Evolutionary conservation across 2,329 filamentous ascomycete species (phyloP).

Genomic region (Calonectria hongkongensis): DNA sequence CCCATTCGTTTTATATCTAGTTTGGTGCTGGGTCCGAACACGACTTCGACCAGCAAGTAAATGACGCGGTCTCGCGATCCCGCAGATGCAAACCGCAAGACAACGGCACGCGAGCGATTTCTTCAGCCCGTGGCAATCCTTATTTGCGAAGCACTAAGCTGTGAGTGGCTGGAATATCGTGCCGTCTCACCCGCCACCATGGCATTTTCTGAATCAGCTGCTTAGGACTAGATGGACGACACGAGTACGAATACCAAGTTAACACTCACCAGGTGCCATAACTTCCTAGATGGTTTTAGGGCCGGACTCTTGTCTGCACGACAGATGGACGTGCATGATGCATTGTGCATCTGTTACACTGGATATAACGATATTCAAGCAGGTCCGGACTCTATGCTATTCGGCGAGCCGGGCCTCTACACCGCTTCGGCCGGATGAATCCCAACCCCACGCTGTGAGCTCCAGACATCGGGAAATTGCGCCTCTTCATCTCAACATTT

Average conservation of each 20-base stretch:
- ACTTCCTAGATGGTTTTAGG: constrained; percentile 9
- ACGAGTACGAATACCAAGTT: constrained; percentile 19
- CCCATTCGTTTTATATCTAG: not conserved
- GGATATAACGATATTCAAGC: constrained; percentile 28
- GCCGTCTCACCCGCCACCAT: constrained; percentile 31
- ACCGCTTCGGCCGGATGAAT: constrained; percentile 50
- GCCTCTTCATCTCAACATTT: constrained; percentile 29
- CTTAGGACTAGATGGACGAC: not conserved
- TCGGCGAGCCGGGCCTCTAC: constrained; percentile 45
- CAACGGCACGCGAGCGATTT: not conserved
- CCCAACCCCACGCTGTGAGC: constrained; percentile 44
- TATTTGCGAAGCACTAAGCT: not conserved
- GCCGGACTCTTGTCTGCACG: constrained; percentile 18
- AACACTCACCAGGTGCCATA: not conserved
- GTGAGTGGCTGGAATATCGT: constrained; percentile 25
- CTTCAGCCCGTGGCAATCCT: not conserved
- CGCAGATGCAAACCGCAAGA: not conserved
- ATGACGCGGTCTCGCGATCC: not conserved
- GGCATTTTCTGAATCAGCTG: constrained; percentile 5
- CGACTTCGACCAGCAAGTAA: not conserved
- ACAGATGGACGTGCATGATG: constrained; percentile 7
- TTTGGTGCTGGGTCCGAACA: constrained; percentile 12
- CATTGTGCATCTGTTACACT: not conserved
- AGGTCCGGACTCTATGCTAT: constrained; percentile 39
- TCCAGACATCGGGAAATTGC: constrained; percentile 45